Evolutionary conservation across 2,329 filamentous ascomycete genomes (phyloP).

Genomic region (Colletotrichum simmondsii): DNA sequence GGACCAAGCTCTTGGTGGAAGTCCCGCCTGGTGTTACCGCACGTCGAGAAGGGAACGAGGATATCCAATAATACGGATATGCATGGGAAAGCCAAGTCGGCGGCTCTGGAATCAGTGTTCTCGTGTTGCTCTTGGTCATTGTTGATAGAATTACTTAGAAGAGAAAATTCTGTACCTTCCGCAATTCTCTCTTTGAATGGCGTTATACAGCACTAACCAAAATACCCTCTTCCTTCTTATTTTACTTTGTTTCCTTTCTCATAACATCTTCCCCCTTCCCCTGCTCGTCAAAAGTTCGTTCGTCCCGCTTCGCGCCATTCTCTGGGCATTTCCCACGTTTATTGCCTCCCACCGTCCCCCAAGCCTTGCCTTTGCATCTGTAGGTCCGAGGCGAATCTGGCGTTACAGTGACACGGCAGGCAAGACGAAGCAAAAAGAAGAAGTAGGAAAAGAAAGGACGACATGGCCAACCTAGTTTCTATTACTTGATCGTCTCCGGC

Average conservation of each 20-base stretch:
- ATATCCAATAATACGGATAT: background rate
- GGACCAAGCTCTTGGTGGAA: conserved; percentile 8
- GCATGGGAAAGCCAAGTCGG: conserved; percentile 16
- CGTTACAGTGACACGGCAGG: background rate
- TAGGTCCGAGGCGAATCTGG: background rate
- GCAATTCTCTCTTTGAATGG: conserved; percentile 17
- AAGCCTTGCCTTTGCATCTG: background rate
- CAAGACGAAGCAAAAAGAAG: background rate
- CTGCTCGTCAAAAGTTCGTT: background rate
- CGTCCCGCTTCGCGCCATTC: background rate
- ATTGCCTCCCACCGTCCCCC: background rate
- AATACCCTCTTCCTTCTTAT: background rate
- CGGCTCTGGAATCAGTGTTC: background rate
- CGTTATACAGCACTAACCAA: conserved; percentile 19
- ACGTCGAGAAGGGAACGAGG: background rate
- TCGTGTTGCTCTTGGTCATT: background rate
- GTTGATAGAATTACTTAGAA: conserved; percentile 4
- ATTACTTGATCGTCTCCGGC: background rate
- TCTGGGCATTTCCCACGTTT: background rate
- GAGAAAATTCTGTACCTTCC: conserved; percentile 6
- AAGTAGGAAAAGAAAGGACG: too few species aligned
- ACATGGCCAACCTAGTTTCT: background rate
- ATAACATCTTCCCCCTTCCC: background rate
- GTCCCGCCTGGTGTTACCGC: conserved; percentile 6
- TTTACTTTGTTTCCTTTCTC: background rate